Base-by-base conservation (phyloP, 352 stramenopile genomes). In the Phytophthora ramorum region DNA sequence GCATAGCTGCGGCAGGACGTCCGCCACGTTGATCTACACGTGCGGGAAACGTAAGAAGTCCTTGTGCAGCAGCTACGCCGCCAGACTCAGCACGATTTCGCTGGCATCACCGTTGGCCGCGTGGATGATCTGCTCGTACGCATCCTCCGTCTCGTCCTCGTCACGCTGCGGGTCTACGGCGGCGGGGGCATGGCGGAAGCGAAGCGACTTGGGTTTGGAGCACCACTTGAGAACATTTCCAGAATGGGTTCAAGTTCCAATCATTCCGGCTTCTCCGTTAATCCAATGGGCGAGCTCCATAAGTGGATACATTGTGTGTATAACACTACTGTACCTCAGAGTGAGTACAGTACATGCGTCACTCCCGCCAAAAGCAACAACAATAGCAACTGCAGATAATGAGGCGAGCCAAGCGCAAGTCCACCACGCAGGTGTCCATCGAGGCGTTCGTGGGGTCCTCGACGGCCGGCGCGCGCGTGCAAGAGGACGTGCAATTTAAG, bases 1-100 rank as follows among this genome's bases (percentile, higher is more conserved):
- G 41, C 69, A 89, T 2, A 93, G 76, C 41, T 68, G 69, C 3
- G 92, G 67, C 53, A 92, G 47, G 44, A 83, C 77, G 54, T 87
- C 72, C 30, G 92, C 71, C 14, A 94, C 83, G 59, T 92, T 92
- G 52, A 85, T 40, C 49, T 92, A 77, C 41, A 92, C 81, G 69
- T 93, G 84, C 19, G 81, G 82, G 59, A 92, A 92, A 62, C 85
- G 84, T 64, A 79, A 76, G 52, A 93, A 94, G 53, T 94, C 82
- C 54, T 89, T 89, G 56, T 84, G 83, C 16, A 94, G 73, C 38
- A 94, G 60, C 63, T 91, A 83, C 26, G 83, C 83, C 41, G 83
- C 83, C 24, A 91, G 79, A 62, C 78, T 90, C 45, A 91, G 67
- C 66, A 88, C 85, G 0, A 75, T 45, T 57, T 90, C 82, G 30